These are phyloP conservation scores for Prunus yedoensis DNA, from an alignment of 331 rosid species.

Conservation along the genomic window DNA sequence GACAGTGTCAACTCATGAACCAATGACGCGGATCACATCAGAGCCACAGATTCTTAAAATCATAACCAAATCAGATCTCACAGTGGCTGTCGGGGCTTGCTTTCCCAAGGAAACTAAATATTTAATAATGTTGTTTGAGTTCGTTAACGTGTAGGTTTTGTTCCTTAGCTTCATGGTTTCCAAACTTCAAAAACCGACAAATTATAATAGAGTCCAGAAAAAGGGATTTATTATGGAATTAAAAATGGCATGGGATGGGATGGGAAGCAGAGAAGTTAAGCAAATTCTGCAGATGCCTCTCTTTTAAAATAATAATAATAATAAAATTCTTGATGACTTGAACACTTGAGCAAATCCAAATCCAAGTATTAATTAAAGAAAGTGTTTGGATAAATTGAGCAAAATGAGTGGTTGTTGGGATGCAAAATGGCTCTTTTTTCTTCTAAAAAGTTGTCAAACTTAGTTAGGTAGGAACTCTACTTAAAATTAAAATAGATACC, in stretches of 20 bases:
- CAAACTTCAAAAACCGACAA: conserved; percentile 11
- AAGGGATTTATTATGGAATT: background rate
- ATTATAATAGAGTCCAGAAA: background rate
- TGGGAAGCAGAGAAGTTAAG: background rate
- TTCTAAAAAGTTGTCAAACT: conserved; percentile 2
- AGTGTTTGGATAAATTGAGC: conserved; percentile 3
- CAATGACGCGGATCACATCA: conserved; percentile 27
- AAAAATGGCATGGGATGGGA: background rate
- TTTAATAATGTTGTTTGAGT: background rate
- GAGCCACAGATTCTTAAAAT: background rate
- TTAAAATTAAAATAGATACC: background rate
- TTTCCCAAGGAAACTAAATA: background rate
- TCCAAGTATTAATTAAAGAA: background rate
- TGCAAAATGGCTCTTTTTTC: conserved; percentile 1
- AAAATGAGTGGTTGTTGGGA: conserved; percentile 28
- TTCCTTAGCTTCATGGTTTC: background rate
- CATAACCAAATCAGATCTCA: conserved; percentile 3
- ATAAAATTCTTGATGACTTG: background rate
- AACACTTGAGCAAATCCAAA: conserved; percentile 14
- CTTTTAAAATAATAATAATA: background rate
- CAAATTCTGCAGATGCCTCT: background rate
- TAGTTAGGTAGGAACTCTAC: background rate
- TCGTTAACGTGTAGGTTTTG: conserved; percentile 8
- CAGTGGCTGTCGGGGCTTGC: conserved; percentile 17
- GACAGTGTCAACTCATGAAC: conserved; percentile 1